Percentiles rank a stretch among this genome's conserved stretches.
Evolutionary conservation across 2,329 filamentous ascomycete genomes (phyloP).

Genomic region (Phoma sp.): DNA sequence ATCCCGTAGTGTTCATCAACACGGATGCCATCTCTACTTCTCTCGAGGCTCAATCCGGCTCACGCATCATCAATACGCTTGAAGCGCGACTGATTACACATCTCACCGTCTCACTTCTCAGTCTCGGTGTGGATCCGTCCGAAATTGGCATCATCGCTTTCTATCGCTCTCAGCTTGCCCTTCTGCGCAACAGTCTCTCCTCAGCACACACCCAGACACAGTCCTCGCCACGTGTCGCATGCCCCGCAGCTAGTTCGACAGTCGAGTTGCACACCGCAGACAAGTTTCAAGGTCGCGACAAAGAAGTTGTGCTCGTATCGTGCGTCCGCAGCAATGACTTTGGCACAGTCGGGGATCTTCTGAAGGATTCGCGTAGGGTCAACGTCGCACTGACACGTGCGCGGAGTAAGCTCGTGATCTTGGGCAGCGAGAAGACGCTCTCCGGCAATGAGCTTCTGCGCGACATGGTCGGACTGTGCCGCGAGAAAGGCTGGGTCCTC

Average conservation of each 20-base stretch:
- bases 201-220: constrained; percentile 52
- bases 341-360: constrained; percentile 83
- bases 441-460: constrained; percentile 72
- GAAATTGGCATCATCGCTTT: constrained; percentile 96
- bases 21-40: constrained; percentile 74
- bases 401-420: constrained; percentile 85
- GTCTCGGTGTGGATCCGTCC: constrained; percentile 72
- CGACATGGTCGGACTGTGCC: constrained; percentile 78
- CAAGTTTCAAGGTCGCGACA: constrained; percentile 95
- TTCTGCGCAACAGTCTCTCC: constrained; percentile 76
- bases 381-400: constrained; percentile 96
- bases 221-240: constrained; percentile 51
- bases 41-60: constrained; percentile 73
- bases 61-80: constrained; percentile 85
- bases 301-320: constrained; percentile 86
- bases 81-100: constrained; percentile 81
- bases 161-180: constrained; percentile 88
- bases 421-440: constrained; percentile 84
- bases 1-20: constrained; percentile 85
- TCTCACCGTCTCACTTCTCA: constrained; percentile 78
- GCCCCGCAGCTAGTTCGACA: constrained; percentile 19
- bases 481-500: constrained; percentile 78
- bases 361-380: constrained; percentile 90
- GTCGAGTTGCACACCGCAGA: constrained; percentile 98
- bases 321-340: constrained; percentile 87